phyloP scores from a whole-genome alignment of 345 rosid genomes.

The Abelmoschus esculentus region DNA sequence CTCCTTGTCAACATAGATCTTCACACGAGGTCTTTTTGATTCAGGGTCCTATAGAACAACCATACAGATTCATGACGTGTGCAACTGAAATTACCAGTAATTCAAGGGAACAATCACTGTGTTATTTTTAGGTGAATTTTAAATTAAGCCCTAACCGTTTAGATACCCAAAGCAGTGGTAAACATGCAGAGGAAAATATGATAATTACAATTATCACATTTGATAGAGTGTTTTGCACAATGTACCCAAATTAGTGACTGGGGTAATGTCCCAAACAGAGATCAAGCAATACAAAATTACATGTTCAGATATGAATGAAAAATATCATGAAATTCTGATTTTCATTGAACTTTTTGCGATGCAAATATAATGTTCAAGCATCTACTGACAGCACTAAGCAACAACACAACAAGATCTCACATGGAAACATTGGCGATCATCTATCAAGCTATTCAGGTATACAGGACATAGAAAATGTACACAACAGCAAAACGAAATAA shows the following conservation, averaged over 20 bases:
- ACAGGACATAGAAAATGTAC: background rate
- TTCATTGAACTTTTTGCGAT: background rate
- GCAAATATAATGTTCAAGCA: background rate
- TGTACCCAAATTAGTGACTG: too few relatives aligned
- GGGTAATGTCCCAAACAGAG: background rate
- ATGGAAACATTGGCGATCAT: background rate
- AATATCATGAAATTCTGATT: background rate
- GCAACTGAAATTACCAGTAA: background rate
- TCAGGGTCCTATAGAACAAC: conserved; percentile 62
- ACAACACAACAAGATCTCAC: background rate
- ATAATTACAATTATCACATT: too few relatives aligned
- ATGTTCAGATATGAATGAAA: background rate
- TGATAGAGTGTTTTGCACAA: too few relatives aligned
- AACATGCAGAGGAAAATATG: too few relatives aligned
- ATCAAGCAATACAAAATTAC: background rate
- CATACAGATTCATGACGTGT: conserved; percentile 10
- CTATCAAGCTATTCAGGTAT: background rate
- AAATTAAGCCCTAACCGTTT: background rate
- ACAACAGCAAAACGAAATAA: background rate
- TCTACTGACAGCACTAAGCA: background rate
- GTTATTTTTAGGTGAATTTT: background rate
- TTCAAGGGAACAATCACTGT: background rate
- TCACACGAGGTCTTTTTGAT: conserved; percentile 78
- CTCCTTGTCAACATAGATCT: conserved; percentile 80
- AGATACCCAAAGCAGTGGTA: background rate